phyloP scores from a whole-genome alignment of 2,329 filamentous ascomycete genomes.

The Geosmithia morbida region DNA sequence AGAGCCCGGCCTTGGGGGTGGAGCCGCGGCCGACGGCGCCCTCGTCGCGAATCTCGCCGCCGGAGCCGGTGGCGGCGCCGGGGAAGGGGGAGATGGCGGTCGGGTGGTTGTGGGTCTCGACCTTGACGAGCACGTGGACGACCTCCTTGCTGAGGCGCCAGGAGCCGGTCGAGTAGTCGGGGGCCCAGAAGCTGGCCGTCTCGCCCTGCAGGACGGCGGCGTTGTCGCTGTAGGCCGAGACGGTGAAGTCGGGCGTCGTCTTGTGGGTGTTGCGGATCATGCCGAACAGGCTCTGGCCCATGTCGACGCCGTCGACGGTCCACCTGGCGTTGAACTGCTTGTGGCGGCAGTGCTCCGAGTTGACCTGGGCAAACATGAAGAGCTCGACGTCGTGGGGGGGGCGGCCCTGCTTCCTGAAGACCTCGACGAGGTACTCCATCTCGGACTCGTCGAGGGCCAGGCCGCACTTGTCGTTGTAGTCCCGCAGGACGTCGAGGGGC shows the following conservation, averaged over 20 bases:
- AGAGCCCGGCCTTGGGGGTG: conserved; percentile 78
- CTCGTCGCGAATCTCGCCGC: conserved; percentile 91
- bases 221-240: conserved; percentile 96
- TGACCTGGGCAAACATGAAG: conserved; percentile 99
- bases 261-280: conserved; percentile 98
- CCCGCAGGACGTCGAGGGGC: conserved; percentile 59
- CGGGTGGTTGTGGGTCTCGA: conserved; percentile 96
- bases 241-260: conserved; percentile 63
- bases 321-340: conserved; percentile 97
- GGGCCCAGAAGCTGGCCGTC: conserved; percentile 55
- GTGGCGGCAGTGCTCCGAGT: conserved; percentile 78
- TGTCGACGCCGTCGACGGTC: conserved; percentile 78
- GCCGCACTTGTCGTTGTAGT: conserved; percentile 73
- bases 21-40: conserved; percentile 89
- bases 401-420: conserved; percentile 28
- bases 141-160: conserved; percentile 81
- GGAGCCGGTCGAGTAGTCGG: conserved; percentile 70
- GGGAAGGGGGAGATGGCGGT: conserved; percentile 89
- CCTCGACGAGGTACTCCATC: conserved; percentile 83
- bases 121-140: conserved; percentile 81
- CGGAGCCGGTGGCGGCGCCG: conserved; percentile 87
- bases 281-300: conserved; percentile 70
- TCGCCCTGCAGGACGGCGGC: conserved; percentile 59
- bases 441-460: conserved; percentile 78
- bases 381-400: conserved; percentile 81